Base-by-base conservation (phyloP, 257 asterid species). In the Agastache rugosa region DNA sequence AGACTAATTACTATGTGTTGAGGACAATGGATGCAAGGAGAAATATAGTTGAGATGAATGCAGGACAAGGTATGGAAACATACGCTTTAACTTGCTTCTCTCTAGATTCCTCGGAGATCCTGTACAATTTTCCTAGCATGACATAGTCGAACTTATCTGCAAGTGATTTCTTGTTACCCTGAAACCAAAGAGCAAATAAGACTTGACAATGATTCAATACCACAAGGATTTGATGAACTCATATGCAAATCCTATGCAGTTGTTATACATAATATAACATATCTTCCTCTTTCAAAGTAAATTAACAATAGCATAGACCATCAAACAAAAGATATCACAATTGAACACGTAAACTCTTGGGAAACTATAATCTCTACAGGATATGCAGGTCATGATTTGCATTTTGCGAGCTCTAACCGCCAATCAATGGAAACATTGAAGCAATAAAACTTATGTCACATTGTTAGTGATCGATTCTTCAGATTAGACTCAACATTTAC, bases 61-160 rank as follows among this genome's bases (percentile, higher is more conserved):
- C 37, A 58, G 17, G 39, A 59, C 42, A 59, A 14, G 64, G 39
- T 5, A 64, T n/a, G 47, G 55, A 78, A 70, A 80, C 97, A 1
- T 90, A 93, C 98, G 96, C 96, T 88, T 87, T 90, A 39, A 80
- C 86, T 29, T 85, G 89, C 78, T 78, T 77, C 48, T 84, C 83
- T 42, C 78, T 76, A 29, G 86, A 77, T 68, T 90, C 92, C 84
- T 93, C 98, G 0, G 94, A 83, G 78, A 93, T 86, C 78, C 88
- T 88, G 87, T 93, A 91, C 59, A 93, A 67, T 76, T 91, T 93
- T 59, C 98, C 98, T 67, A 88, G 97, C 97, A 93, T 93, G 66
- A 93, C 97, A 67, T 93, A 93, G 75, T 93, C 98, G 25, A 84
- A 93, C 79, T 88, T 81, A 76, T 93, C 98, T 39, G 97, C 98